Evolutionary conservation across 495 filamentous ascomycete species (phyloP), one percentile per base, ranked within the genome.

Genomic region (Daldinia caldariorum): DNA sequence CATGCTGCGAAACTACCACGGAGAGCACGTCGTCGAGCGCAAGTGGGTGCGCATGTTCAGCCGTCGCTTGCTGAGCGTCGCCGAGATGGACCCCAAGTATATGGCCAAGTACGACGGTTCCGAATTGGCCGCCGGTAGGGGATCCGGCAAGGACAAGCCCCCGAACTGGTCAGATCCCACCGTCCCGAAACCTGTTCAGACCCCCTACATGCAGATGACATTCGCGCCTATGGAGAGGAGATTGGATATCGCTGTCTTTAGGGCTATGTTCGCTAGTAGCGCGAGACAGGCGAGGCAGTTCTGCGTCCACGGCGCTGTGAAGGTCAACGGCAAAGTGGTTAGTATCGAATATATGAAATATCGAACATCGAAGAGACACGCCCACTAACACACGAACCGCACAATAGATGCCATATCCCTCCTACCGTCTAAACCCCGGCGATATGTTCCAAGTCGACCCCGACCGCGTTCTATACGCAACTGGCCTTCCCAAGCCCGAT

Each of bases 371-470:
- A 14, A 39, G 57, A 37, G 51, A 26, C 26, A 26, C 3, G 13
- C 1, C 1, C 7, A 3, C 69, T 71, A 43, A 72, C 41, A 26
- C 26, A 61, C 6, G 6, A 12, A 8, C 50, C 58, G 18, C 51
- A 29, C 4, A 35, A 31, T 72, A 97, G 95, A 97, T 98, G 92
- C 86, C 83, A 51, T 89, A 97, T 76, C 94, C 95, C 0, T 90
- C 92, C 67, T 99, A 98, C 81, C 91, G 94, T 74, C 89, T 99
- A 31, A 99, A 99, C 79, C 95, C 95, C 9, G 95, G 95, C 54
- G 95, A 99, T 76, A 91, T 99, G 84, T 99, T 98, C 86, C 92
- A 94, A 74, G 96, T 99, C 74, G 91, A 97, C 7, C 86, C 90
- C 45, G 92, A 95, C 6, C 88, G 89, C 63, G 96, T 98, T 34